Evolutionary conservation across 148 eudicot genomes (phyloP), one percentile per base, ranked within the genome.

Genomic region (Rhododendron molle): DNA sequence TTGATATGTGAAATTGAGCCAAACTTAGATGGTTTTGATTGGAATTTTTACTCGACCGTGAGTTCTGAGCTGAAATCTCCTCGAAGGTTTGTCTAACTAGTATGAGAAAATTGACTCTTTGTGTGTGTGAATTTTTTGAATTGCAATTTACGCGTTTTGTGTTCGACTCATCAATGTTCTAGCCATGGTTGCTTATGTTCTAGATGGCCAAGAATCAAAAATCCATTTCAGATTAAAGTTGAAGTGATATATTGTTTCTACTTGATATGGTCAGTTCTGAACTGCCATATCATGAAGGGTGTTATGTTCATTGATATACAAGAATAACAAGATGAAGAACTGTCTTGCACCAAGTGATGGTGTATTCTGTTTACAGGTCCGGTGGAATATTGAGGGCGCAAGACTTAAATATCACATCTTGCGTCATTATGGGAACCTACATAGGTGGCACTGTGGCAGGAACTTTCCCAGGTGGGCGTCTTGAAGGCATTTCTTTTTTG

Each of bases 361-460:
- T 46, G n/a, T 86, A 76, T 46, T 26, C 44, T 81, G 50, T 77
- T 89, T 87, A 80, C 91, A 95, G 98, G 90, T 93, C 83, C 47
- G 95, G 93, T 88, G 88, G 78, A 60, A 80, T 83, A 26, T 85
- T 95, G 93, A 94, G 85, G 89, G 93, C 89, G 79, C 91, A 92
- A 71, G 98, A 95, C 81, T 86, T 94, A 80, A 95, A 95, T 90
- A 84, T 91, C 79, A n/a, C n/a, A 81, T 94, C 83, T 83, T 95
- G 88, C 98, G 95, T 67, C 88, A 92, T 87, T 93, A 91, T 84
- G 98, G 96, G 81, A 91, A 87, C 76, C 88, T 85, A 82, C 87
- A 88, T 76, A 89, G 91, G 87, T 86, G 92, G n/a, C n/a, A n/a
- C n/a, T n/a, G n/a, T n/a, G n/a, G 92, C 87, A 90, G 86, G 92